Percentiles rank a stretch among this genome's conserved stretches.
Conservation (phyloP, 257 asterid species). For the Plantago elongata region DNA sequence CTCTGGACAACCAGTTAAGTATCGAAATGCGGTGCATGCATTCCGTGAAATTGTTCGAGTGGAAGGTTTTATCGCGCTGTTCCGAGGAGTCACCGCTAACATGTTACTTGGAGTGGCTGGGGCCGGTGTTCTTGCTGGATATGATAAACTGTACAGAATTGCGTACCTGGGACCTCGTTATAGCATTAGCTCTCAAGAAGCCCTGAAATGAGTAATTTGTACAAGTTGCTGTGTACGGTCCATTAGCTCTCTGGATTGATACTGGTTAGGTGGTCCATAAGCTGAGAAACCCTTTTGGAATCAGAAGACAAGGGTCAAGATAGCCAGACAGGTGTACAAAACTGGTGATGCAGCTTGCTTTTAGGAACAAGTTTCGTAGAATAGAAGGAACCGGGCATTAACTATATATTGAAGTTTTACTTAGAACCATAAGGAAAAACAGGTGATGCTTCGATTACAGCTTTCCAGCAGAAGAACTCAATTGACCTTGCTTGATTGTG, state of each 20-base stretch:
- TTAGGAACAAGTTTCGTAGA: conserved; percentile 8
- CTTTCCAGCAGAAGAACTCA: conserved; percentile 9
- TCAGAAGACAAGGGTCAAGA: not conserved
- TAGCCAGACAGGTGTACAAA: not conserved
- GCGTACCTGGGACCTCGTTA: conserved; percentile 45
- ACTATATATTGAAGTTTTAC: not conserved
- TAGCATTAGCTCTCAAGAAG: conserved; percentile 48
- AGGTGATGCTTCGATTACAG: conserved; percentile 1
- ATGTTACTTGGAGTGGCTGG: conserved; percentile 91
- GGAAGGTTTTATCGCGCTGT: conserved; percentile 69
- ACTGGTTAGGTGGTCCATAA: conserved; percentile 5
- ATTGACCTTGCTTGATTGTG: conserved; percentile 6
- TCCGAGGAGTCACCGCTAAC: conserved; percentile 83
- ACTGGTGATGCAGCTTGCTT: conserved; percentile 3
- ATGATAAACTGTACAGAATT: conserved; percentile 65
- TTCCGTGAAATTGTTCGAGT: conserved; percentile 54
- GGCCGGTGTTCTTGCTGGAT: conserved; percentile 98
- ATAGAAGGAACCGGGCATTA: conserved; percentile 2
- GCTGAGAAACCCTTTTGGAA: conserved; percentile 13
- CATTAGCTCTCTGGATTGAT: not conserved
- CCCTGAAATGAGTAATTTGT: conserved; percentile 35
- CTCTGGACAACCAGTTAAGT: conserved; percentile 77
- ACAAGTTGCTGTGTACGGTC: conserved; percentile 2
- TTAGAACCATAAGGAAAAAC: not conserved
- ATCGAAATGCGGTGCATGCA: conserved; percentile 59